Conservation (phyloP, 441 rosid species). For the Pelargonium australe region DNA sequence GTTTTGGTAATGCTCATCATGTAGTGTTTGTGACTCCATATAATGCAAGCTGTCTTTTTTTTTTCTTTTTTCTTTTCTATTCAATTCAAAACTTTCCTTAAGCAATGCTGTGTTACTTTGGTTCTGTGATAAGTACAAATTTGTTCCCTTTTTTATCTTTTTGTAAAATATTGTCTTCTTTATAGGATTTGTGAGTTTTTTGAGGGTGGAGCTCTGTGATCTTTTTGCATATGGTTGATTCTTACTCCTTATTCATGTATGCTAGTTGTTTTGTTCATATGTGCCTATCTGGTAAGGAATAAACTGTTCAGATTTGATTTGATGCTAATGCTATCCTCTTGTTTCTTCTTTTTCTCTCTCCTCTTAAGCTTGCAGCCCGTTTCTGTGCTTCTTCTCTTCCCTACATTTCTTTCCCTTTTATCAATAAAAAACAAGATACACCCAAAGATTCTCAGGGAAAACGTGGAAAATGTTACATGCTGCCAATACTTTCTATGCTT, state of each 20-base stretch:
- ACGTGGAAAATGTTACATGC: conserved; percentile 14
- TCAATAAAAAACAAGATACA: conserved; percentile 10
- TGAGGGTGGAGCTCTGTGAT: neutral
- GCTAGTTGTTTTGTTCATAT: conserved; percentile 21
- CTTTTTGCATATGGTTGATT: conserved; percentile 14
- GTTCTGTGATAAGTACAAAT: neutral
- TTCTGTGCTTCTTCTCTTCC: conserved; percentile 16
- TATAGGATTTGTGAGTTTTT: conserved; percentile 8
- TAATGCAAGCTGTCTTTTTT: neutral
- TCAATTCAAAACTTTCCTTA: conserved; percentile 6
- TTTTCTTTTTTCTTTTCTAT: neutral
- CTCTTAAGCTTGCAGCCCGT: conserved; percentile 13
- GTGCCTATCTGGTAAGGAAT: conserved; percentile 26
- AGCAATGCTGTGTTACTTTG: neutral
- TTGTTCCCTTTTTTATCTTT: conserved; percentile 3
- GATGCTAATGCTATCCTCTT: conserved; percentile 16
- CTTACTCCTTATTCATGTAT: conserved; percentile 24
- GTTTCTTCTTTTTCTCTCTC: conserved; percentile 6
- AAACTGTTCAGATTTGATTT: conserved; percentile 23
- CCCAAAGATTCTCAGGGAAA: conserved; percentile 17
- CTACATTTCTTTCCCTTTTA: conserved; percentile 6
- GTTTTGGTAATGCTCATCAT: neutral
- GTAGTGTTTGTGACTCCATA: neutral
- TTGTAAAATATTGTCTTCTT: neutral
- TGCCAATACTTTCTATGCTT: conserved; percentile 4